Base-by-base conservation (phyloP, 805 yeast species). In the Yarrowia divulgata region DNA sequence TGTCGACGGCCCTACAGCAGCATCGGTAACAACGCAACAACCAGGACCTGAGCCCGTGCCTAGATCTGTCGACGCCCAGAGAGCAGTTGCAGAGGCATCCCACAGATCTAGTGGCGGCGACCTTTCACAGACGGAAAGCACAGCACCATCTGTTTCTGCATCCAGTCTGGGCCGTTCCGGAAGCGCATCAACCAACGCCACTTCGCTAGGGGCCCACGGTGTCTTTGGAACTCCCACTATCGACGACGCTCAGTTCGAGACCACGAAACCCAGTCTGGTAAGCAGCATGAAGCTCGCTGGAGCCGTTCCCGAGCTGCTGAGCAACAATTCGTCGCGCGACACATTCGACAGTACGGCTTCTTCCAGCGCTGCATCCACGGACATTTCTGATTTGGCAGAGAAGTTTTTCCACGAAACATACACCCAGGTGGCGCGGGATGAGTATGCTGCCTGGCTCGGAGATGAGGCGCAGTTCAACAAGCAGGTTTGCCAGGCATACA, bases 381-480 rank as follows among this genome's bases (percentile, higher is more conserved):
- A 57, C 39, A 32, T 57, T 45, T n/a, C 29, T 13, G 66, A 43
- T 5, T 42, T 60, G 19, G 66, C 66, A 1, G 40, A 32, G 6
- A n/a, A 14, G 40, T 60, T 69, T 14, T 69, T 43, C 58, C 50
- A 43, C n/a, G 70, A 52, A 18, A 67, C 55, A 3, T 40, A 50
- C 37, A 18, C 66, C 42, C 37, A 18, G 19, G 42, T 76, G 0
- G 71, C 75, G 6, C 82, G 85, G 79, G 83, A 82, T 12, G 78
- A 79, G 57, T 83, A 82, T 69, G 82, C 84, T 0, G 75, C 78
- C 54, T 80, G 77, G 72, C 69, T 83, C 43, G 86, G 85, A 3
- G 72, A 75, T 1, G 73, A 73, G 8, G 71, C 72, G 8, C 72
- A 72, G 10, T 74, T 73, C 29, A 76, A 77, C 67, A 37, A 69